These are phyloP conservation scores for Roridomyces roridus DNA, from an alignment of 768 basidiomycete species.

Conservation along the genomic window DNA sequence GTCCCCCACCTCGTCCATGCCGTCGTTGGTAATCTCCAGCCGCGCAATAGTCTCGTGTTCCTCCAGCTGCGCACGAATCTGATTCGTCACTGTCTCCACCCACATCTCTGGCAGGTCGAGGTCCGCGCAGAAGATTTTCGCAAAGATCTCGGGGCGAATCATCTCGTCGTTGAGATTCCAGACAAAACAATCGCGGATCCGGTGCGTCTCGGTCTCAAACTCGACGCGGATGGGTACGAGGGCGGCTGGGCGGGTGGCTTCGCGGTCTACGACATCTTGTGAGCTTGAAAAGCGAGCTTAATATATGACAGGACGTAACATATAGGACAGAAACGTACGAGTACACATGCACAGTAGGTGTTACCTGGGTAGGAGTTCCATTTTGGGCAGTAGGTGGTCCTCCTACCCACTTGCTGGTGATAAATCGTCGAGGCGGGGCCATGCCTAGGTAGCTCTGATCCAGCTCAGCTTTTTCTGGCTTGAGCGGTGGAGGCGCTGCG, in stretches of 20 bases:
- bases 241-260: conserved; percentile 57
- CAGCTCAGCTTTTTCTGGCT: conserved; percentile 62
- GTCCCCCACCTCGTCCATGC: conserved; percentile 51
- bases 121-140: conserved; percentile 86
- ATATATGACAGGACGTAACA: conserved; percentile 8
- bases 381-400: too few species aligned
- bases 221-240: conserved; percentile 95
- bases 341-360: conserved; percentile 78
- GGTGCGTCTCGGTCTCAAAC: conserved; percentile 89
- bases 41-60: conserved; percentile 85
- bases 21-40: conserved; percentile 67
- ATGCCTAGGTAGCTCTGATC: conserved; percentile 92
- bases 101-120: conserved; percentile 77
- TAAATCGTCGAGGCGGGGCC: conserved; percentile 79
- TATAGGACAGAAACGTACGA: conserved; percentile 58
- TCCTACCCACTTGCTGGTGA: conserved; percentile 68
- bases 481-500: conserved; percentile 40
- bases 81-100: conserved; percentile 80
- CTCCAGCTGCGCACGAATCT: conserved; percentile 91
- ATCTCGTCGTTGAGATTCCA: conserved; percentile 94
- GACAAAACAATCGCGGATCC: conserved; percentile 93
- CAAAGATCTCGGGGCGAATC: conserved; percentile 86
- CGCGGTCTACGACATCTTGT: conserved; percentile 65
- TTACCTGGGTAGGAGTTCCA: too few species aligned
- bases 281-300: conserved; percentile 49